phyloP scores from a whole-genome alignment of 257 asterid genomes.

The Ocimum tenuiflorum region DNA sequence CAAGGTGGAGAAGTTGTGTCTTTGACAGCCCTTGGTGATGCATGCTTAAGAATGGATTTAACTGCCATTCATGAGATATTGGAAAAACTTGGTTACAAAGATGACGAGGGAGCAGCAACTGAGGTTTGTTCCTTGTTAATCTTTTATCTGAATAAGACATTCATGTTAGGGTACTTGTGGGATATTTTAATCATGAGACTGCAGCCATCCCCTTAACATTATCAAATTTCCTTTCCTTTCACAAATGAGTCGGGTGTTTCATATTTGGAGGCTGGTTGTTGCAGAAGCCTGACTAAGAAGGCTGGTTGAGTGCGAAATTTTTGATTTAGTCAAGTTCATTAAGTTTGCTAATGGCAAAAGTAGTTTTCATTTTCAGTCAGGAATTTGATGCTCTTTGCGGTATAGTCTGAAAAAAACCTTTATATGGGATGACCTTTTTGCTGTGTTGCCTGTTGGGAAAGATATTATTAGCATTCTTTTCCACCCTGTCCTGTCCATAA shows the following conservation, averaged over 20 bases:
- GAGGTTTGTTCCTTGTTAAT: conserved; percentile 41
- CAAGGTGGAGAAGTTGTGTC: conserved; percentile 40
- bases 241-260: neutral
- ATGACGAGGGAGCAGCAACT: conserved; percentile 67
- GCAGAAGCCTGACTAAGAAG: neutral
- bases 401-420: neutral
- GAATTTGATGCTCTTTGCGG: neutral
- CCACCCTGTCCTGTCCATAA: neutral
- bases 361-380: too few relatives aligned
- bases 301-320: neutral
- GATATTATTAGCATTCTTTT: neutral
- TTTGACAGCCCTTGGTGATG: conserved; percentile 58
- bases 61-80: conserved; percentile 66
- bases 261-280: neutral
- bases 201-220: neutral
- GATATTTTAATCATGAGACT: too few relatives aligned
- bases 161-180: neutral
- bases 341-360: neutral
- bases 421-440: neutral
- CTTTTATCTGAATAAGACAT: neutral
- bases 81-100: conserved; percentile 61
- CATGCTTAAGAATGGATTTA: conserved; percentile 59
- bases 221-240: neutral
- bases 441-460: neutral
- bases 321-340: neutral